These are phyloP conservation scores for Tylopilus balloui DNA, from an alignment of 768 basidiomycete genomes.

Conservation along the genomic window DNA sequence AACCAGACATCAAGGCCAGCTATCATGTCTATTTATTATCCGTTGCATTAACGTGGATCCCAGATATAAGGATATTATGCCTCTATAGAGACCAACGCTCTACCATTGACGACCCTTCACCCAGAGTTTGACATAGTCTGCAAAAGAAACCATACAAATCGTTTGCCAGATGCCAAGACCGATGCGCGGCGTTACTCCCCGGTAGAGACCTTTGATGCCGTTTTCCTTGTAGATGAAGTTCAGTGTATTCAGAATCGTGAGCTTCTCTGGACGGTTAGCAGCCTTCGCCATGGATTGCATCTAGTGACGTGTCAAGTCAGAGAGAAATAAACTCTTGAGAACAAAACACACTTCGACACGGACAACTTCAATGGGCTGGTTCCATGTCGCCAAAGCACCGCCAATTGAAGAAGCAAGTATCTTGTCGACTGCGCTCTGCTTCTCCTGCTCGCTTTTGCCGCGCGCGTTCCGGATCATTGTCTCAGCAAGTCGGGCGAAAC, in stretches of 20 bases:
- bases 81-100: slow-evolving; percentile 17
- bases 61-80: slow-evolving; percentile 18
- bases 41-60: slow-evolving; percentile 13
- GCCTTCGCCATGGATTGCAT: slow-evolving; percentile 99
- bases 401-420: slow-evolving; percentile 84
- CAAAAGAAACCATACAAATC: slow-evolving; percentile 97
- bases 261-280: slow-evolving; percentile 82
- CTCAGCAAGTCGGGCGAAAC: slow-evolving; percentile 93
- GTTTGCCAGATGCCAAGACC: slow-evolving; percentile 97
- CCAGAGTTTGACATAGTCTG: slow-evolving; percentile 92
- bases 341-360: slow-evolving; percentile 73
- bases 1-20: neutral
- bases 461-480: slow-evolving; percentile 66
- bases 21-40: neutral
- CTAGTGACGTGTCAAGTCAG: slow-evolving; percentile 37
- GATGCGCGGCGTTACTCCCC: slow-evolving; percentile 95
- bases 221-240: slow-evolving; percentile 95
- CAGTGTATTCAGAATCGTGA: slow-evolving; percentile 88
- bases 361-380: slow-evolving; percentile 97
- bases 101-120: slow-evolving; percentile 42
- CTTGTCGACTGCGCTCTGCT: slow-evolving; percentile 75
- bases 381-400: slow-evolving; percentile 97
- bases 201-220: slow-evolving; percentile 93
- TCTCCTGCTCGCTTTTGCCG: slow-evolving; percentile 76
- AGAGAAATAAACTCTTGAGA: neutral